Conservation (phyloP, 2,329 filamentous ascomycete genomes). For the Chaetomiaceae sp. region DNA sequence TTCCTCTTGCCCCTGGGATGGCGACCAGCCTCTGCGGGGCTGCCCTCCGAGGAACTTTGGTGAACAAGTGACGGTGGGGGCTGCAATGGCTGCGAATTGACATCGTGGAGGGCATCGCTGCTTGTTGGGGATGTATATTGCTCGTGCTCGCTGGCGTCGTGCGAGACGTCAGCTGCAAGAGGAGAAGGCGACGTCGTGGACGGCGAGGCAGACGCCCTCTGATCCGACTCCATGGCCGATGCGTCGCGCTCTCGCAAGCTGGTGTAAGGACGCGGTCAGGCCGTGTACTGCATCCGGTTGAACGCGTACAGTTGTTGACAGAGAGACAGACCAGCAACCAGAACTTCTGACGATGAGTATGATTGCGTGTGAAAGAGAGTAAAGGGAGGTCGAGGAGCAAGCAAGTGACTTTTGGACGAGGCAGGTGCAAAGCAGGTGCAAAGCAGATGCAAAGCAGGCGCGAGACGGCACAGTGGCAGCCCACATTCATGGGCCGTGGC, state of each 20-base stretch:
- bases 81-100: neutral
- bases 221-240: neutral
- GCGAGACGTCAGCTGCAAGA: neutral
- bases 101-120: neutral
- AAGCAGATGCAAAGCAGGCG: neutral
- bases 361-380: no score
- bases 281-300: no score
- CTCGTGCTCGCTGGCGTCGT: neutral
- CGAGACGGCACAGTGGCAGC: neutral
- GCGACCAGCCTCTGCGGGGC: conserved; percentile 26
- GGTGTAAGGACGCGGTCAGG: no score
- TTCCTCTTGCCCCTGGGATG: conserved; percentile 58
- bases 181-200: neutral
- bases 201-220: neutral
- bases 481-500: no score
- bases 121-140: neutral
- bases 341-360: no score
- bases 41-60: conserved; percentile 11
- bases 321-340: no score
- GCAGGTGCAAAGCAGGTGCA: neutral
- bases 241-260: no score
- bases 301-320: no score
- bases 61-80: neutral
- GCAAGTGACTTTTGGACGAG: no score
- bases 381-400: no score